Base-by-base conservation (phyloP, 305 asterid genomes). In the Euphrasia arctica region DNA sequence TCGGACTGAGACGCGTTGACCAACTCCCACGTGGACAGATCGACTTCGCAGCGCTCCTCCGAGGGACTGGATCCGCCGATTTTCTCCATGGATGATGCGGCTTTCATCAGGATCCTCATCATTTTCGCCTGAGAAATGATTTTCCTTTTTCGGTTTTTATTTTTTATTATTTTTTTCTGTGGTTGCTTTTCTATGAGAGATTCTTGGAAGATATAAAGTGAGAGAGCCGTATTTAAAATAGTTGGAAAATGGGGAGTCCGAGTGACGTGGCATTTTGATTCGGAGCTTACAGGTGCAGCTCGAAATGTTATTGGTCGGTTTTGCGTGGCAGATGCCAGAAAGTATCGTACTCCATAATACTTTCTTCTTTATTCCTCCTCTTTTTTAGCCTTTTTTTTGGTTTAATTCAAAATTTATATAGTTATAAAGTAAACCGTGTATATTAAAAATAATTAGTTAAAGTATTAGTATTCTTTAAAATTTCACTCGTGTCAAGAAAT, bases 1-100 rank as follows among this genome's bases (percentile, higher is more conserved):
- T 84, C 89, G 59, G 79, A 86, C 52, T 71, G 82, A n/a, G 86
- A 72, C 8, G 80, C 82, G 79, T 78, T 69, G 81, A 90, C 78
- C 76, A 90, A 60, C 77, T 87, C 96, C 97, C 97, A 90, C 2
- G 85, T 45, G 45, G 95, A 76, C 71, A 90, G 64, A 34, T 73
- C 79, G 34, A 25, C 95, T 7, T 29, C 75, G 72, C 56, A 62
- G 8, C 55, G 80, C 63, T 72, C 79, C 63, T 72, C 79, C 25
- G 67, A 13, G 12, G 70, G 9, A 60, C 0, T 54, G 12, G 89
- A 81, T 78, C 84, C 66, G 64, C 54, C 70, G 43, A 51, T 72
- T 69, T 63, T 65, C 31, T 67, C 72, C 61, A 49, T 27, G 15
- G 78, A 62, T 62, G 75, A 48, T 28, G 76, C 64, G 67, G 77